These are phyloP conservation scores for Anacardium occidentale DNA, from an alignment of 345 rosid genomes.

Conservation along the genomic window DNA sequence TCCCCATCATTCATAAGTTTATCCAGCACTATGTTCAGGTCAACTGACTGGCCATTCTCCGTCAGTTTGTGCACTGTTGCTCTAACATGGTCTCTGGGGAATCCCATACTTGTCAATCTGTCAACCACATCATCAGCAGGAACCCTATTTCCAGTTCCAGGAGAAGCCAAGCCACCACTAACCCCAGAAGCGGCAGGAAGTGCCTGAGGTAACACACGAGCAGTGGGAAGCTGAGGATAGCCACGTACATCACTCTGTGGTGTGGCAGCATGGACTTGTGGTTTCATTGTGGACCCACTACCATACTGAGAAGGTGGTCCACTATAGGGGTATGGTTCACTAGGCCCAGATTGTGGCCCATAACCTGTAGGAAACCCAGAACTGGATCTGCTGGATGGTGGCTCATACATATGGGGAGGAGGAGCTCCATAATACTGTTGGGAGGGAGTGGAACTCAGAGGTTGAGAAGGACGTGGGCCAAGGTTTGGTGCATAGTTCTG, in stretches of 20 bases:
- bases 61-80: conserved; percentile 77
- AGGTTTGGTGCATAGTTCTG: conserved; percentile 59
- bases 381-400: conserved; percentile 55
- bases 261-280: conserved; percentile 38
- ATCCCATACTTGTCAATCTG: conserved; percentile 82
- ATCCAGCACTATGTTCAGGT: conserved; percentile 82
- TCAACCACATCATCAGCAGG: conserved; percentile 80
- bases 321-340: conserved; percentile 52
- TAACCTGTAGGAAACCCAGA: conserved; percentile 65
- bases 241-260: conserved; percentile 46
- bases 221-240: conserved; percentile 81
- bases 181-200: conserved; percentile 64
- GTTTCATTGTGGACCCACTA: conserved; percentile 50
- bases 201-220: conserved; percentile 71
- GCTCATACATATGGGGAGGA: conserved; percentile 48
- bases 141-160: conserved; percentile 69
- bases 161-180: conserved; percentile 54
- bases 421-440: conserved; percentile 62
- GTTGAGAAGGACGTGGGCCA: conserved; percentile 58
- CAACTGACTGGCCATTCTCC: conserved; percentile 85
- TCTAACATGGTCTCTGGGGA: conserved; percentile 84
- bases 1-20: conserved; percentile 87
- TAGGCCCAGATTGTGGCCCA: conserved; percentile 44
- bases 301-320: conserved; percentile 62
- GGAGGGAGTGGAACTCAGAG: conserved; percentile 49